phyloP scores from a whole-genome alignment of 2,329 filamentous ascomycete species.

The Sclerotinia spermophila region DNA sequence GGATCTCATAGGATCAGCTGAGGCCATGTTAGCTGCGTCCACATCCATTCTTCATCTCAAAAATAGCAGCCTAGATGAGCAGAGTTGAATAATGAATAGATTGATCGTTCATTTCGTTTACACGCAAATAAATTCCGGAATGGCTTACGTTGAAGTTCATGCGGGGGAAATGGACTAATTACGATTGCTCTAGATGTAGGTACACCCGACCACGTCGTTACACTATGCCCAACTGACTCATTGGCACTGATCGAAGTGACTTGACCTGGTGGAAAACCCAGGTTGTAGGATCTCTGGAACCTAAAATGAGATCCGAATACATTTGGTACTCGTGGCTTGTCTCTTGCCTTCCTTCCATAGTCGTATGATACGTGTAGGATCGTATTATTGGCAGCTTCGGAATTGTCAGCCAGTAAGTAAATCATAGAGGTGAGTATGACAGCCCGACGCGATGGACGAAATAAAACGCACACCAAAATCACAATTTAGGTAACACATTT shows the following conservation, averaged over 20 bases:
- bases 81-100: background rate
- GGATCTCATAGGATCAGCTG: background rate
- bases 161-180: background rate
- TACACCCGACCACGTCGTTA: conserved; percentile 4
- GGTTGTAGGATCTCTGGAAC: background rate
- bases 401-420: background rate
- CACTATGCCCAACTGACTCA: background rate
- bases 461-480: no score
- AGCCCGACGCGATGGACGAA: background rate
- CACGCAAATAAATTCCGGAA: background rate
- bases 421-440: background rate
- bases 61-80: background rate
- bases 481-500: background rate
- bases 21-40: background rate
- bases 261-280: background rate
- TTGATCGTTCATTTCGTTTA: background rate
- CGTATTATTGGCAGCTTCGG: background rate
- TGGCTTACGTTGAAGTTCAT: background rate
- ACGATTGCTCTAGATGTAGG: background rate
- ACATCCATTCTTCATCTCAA: background rate
- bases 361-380: background rate
- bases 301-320: background rate
- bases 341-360: background rate
- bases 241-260: conserved; percentile 8
- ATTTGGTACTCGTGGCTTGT: background rate